These are phyloP conservation scores for Tetracladium maxilliforme DNA, from an alignment of 2,329 filamentous ascomycete species.

Conservation along the genomic window DNA sequence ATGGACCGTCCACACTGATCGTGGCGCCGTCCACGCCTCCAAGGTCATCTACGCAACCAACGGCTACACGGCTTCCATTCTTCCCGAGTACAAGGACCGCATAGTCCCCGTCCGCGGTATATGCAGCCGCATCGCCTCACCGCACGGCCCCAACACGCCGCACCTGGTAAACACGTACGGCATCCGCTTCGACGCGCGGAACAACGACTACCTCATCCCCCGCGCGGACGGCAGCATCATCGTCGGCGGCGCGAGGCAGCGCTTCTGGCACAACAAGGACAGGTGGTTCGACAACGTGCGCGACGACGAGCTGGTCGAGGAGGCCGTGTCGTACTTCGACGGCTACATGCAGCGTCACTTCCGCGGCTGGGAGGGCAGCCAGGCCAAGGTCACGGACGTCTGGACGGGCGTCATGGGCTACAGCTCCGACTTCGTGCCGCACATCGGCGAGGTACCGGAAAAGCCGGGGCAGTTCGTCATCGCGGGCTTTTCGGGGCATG, in stretches of 20 bases:
- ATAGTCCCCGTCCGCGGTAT: conserved; percentile 47
- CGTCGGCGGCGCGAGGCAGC: conserved; percentile 22
- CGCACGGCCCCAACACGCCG: conserved; percentile 6
- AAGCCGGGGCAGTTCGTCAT: conserved; percentile 24
- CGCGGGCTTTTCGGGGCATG: conserved; percentile 34
- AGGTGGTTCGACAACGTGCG: conserved; percentile 30
- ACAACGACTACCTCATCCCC: conserved; percentile 12
- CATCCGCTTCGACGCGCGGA: conserved; percentile 3
- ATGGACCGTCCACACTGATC: conserved; percentile 35
- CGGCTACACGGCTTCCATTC: conserved; percentile 46
- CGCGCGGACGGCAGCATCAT: conserved; percentile 14
- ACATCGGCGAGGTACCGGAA: conserved; percentile 26
- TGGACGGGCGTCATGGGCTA: conserved; percentile 24
- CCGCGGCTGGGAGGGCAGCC: conserved; percentile 29
- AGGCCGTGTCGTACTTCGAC: conserved; percentile 26
- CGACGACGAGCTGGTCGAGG: conserved; percentile 27
- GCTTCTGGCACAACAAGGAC: conserved; percentile 15
- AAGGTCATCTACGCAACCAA: conserved; percentile 52
- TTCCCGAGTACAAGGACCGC: conserved; percentile 40
- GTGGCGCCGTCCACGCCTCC: conserved; percentile 35
- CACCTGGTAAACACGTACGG: conserved; percentile 8
- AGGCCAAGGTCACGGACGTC: conserved; percentile 15
- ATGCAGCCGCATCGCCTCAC: conserved; percentile 13
- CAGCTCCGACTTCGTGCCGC: conserved; percentile 23
- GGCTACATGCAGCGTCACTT: conserved; percentile 32